Percentiles rank a stretch among this genome's conserved stretches.
phyloP scores from a whole-genome alignment of 495 filamentous ascomycete species.

The Neurospora sp. region DNA sequence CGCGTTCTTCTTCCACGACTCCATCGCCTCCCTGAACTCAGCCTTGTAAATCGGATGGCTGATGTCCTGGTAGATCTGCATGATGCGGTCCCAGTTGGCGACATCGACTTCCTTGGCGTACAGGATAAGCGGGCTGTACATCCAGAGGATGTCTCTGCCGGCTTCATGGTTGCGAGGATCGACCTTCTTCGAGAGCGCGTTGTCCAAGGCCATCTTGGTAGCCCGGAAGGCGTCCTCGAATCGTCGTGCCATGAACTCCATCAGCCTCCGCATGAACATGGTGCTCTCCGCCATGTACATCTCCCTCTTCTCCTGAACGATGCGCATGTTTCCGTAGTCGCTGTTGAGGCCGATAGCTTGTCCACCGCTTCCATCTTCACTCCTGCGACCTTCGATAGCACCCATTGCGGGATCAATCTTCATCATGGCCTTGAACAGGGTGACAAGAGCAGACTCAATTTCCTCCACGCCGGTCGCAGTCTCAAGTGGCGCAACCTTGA shows the following conservation, averaged over 20 bases:
- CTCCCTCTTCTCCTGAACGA: constrained; percentile 86
- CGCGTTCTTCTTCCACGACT: constrained; percentile 74
- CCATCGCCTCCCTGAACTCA: constrained; percentile 69
- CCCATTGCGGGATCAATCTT: constrained; percentile 80
- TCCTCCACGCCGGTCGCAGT: constrained; percentile 58
- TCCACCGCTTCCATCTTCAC: constrained; percentile 39
- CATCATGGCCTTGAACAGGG: constrained; percentile 84
- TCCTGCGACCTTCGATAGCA: constrained; percentile 40
- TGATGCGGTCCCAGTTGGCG: constrained; percentile 66
- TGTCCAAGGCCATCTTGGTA: constrained; percentile 47
- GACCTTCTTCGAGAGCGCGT: constrained; percentile 41
- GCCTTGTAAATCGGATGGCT: constrained; percentile 67
- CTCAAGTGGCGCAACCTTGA: constrained; percentile 66
- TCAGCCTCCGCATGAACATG: constrained; percentile 65
- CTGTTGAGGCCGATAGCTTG: constrained; percentile 52
- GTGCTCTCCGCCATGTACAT: constrained; percentile 64
- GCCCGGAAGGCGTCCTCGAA: constrained; percentile 67
- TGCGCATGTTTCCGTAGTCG: constrained; percentile 83
- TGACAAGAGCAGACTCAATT: constrained; percentile 67
- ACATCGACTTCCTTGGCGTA: constrained; percentile 77
- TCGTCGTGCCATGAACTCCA: constrained; percentile 68
- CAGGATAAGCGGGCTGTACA: constrained; percentile 72
- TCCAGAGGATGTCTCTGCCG: constrained; percentile 55
- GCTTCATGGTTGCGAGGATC: constrained; percentile 44
- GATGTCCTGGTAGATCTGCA: constrained; percentile 70